Base-by-base conservation (phyloP, 495 filamentous ascomycete species). In the Tuber brumale region DNA sequence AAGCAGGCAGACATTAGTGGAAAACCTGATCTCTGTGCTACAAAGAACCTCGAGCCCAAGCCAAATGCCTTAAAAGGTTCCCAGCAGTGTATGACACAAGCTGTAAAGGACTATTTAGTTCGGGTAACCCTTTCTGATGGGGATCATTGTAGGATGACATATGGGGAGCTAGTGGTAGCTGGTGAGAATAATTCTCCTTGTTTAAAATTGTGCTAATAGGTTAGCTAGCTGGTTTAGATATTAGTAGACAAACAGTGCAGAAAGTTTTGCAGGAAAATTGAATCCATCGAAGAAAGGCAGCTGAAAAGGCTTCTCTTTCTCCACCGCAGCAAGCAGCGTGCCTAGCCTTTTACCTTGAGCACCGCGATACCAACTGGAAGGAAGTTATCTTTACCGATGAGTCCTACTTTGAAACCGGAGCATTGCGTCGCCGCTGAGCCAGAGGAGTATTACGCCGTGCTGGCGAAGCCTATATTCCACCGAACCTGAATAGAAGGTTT, bases 131-230 rank as follows among this genome's bases (percentile, higher is more conserved):
- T 74, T 27, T 76, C 75, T 41, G 74, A 77, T 69, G 69, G 74
- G 10, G 43, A 77, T 35, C 74, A 77, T 7, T 70, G 75, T 48
- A 71, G 48, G 31, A 77, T 77, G 74, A 76, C 66, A 18, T 77
- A 77, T 70, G 75, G 43, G 16, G 74, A 71, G 44, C 69, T 77
- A 69, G 76, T 74, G 21, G 66, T 76, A 72, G 76, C 42, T 1
- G 9, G 42, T 43, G 10, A 43, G 42, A 43, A 43, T 43, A 43
- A 43, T 43, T 43, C 42, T 43, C 42, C 10, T 43, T 43, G 10
- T n/a, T n/a, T n/a, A n/a, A 43, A 43, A 43, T 43, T 43, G 42
- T 43, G 10, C 42, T 43, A 43, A 43, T 43, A 7, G 42, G 3
- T 10, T 43, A 3, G 9, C 42, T 57, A 57, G 48, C 48, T 6